A percentile compares a stretch with the other conserved stretches of the same genome.
Conservation (phyloP, 495 filamentous ascomycete species). For the Penicillium manginii region DNA sequence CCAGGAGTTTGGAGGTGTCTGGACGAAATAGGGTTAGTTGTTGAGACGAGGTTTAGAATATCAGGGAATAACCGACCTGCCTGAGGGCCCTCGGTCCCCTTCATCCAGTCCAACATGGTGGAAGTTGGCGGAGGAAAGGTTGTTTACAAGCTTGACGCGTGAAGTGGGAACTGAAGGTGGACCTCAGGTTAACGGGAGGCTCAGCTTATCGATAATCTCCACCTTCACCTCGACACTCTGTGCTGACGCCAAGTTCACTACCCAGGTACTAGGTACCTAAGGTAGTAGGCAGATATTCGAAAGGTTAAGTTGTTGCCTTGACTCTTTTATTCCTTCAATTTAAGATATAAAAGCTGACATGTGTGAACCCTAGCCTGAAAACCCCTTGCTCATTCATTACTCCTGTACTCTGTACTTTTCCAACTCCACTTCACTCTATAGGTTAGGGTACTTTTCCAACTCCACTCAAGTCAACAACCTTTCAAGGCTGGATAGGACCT, state of each 20-base stretch:
- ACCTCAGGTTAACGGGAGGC: slow-evolving; percentile 10
- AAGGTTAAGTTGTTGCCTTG: neutral
- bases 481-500: too few relatives aligned
- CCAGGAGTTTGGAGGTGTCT: slow-evolving; percentile 49
- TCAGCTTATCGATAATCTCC: slow-evolving; percentile 24
- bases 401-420: neutral
- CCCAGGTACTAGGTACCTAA: too few relatives aligned
- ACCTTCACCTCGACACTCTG: too few relatives aligned
- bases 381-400: neutral
- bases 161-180: slow-evolving; percentile 15
- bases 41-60: slow-evolving; percentile 15
- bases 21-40: neutral
- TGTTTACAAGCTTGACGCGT: slow-evolving; percentile 25
- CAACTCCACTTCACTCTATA: neutral
- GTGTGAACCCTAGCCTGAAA: neutral
- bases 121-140: slow-evolving; percentile 1
- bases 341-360: neutral
- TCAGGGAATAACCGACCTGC: slow-evolving; percentile 24
- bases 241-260: too few relatives aligned
- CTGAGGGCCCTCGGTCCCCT: slow-evolving; percentile 48
- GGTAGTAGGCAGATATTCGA: neutral
- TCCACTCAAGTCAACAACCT: neutral
- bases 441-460: neutral
- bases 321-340: neutral
- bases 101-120: slow-evolving; percentile 58